Percentiles rank a stretch among this genome's conserved stretches.
Evolutionary conservation across 805 yeast species (phyloP).

Genomic region (Saccharomyces eubayanus): DNA sequence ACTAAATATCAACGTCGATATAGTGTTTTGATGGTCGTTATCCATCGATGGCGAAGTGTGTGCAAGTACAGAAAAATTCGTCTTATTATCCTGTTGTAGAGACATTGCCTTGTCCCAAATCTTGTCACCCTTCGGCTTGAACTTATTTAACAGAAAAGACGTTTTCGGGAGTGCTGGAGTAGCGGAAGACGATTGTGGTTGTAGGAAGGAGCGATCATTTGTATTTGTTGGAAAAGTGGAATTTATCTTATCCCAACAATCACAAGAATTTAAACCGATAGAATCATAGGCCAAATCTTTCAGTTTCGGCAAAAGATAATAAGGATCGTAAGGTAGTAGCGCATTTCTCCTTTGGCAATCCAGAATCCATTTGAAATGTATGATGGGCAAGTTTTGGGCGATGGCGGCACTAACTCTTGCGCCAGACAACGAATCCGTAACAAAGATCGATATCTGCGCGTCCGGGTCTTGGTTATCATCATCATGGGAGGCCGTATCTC

Average conservation of each 20-base stretch:
- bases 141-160: slow-evolving; percentile 14
- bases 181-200: not conserved
- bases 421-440: slow-evolving; percentile 24
- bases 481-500: slow-evolving; percentile 8
- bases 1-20: slow-evolving; percentile 8
- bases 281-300: slow-evolving; percentile 16
- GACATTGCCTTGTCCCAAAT: slow-evolving; percentile 26
- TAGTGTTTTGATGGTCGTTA: not conserved
- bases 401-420: slow-evolving; percentile 32
- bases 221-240: not conserved
- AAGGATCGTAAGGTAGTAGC: slow-evolving; percentile 33
- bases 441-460: slow-evolving; percentile 16
- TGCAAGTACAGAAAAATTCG: not conserved
- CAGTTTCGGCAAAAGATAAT: slow-evolving; percentile 19
- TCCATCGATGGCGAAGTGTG: not conserved
- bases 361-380: slow-evolving; percentile 38
- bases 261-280: slow-evolving; percentile 30
- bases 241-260: slow-evolving; percentile 19
- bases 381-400: slow-evolving; percentile 34
- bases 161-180: not conserved
- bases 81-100: slow-evolving; percentile 2
- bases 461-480: slow-evolving; percentile 2
- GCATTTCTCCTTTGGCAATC: slow-evolving; percentile 37
- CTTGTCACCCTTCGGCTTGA: slow-evolving; percentile 23
- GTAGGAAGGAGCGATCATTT: not conserved